phyloP scores from a whole-genome alignment of 495 filamentous ascomycete genomes.

The Hypoxylon cercidicola region DNA sequence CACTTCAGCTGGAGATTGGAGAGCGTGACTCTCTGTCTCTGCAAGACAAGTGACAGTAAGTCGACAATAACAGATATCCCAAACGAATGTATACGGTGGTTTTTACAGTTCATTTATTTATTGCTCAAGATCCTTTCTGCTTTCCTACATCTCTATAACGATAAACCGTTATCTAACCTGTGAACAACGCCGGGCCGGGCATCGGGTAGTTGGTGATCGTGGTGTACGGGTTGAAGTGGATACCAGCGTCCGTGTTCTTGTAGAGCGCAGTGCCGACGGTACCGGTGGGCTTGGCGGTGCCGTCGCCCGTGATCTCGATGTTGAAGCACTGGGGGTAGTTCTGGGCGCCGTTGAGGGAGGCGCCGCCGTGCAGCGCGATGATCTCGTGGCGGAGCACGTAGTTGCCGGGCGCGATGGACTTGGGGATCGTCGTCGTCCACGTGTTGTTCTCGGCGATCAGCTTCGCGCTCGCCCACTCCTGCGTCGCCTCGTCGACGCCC shows the following conservation, averaged over 20 bases:
- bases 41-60: no score
- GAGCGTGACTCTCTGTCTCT: no score
- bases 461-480: constrained; percentile 45
- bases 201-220: constrained; percentile 48
- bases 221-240: constrained; percentile 66
- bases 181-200: constrained; percentile 45
- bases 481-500: constrained; percentile 40
- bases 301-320: constrained; percentile 69
- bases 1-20: no score
- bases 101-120: not conserved
- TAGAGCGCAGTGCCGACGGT: constrained; percentile 66
- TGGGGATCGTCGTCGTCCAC: constrained; percentile 70
- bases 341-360: constrained; percentile 65
- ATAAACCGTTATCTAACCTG: constrained; percentile 26
- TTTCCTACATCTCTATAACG: no score
- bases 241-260: constrained; percentile 63
- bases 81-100: not conserved
- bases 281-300: constrained; percentile 63
- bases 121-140: not conserved
- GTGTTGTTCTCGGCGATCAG: constrained; percentile 66
- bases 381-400: constrained; percentile 78
- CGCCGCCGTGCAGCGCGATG: constrained; percentile 70
- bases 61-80: not conserved
- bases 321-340: constrained; percentile 77
- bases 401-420: constrained; percentile 66